These are phyloP conservation scores for Pisolithus tinctorius DNA, from an alignment of 768 basidiomycete species.

Conservation along the genomic window DNA sequence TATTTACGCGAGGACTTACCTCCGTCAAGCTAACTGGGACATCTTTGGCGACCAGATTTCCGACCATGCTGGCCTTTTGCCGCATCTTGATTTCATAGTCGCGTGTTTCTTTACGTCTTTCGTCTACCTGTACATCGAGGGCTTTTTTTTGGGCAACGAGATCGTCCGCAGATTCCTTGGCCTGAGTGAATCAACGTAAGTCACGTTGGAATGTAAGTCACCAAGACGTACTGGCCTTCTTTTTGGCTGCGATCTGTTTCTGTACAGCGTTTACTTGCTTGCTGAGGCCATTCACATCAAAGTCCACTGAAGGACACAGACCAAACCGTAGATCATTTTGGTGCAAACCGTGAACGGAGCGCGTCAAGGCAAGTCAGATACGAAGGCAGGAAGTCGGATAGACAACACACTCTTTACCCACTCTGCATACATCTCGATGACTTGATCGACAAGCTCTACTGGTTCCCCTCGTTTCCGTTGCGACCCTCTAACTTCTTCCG, in stretches of 20 bases:
- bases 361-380: no score
- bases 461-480: constrained; percentile 87
- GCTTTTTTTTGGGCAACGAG: constrained; percentile 77
- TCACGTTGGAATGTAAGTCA: neutral
- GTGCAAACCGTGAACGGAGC: no score
- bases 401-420: constrained; percentile 85
- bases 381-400: neutral
- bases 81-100: constrained; percentile 77
- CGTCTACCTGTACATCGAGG: constrained; percentile 76
- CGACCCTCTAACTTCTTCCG: constrained; percentile 84
- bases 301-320: constrained; percentile 58
- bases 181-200: constrained; percentile 37
- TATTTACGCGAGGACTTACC: constrained; percentile 37
- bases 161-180: constrained; percentile 86
- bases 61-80: constrained; percentile 72
- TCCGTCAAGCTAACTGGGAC: constrained; percentile 86
- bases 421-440: constrained; percentile 84
- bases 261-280: constrained; percentile 88
- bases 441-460: constrained; percentile 90
- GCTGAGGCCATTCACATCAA: constrained; percentile 66
- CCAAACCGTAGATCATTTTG: neutral
- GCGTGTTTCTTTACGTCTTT: constrained; percentile 67
- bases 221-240: constrained; percentile 55
- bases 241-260: constrained; percentile 91
- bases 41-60: constrained; percentile 86